Percentiles rank a stretch among this genome's conserved stretches.
phyloP scores from a whole-genome alignment of 768 basidiomycete genomes.

The Mycena crocata region DNA sequence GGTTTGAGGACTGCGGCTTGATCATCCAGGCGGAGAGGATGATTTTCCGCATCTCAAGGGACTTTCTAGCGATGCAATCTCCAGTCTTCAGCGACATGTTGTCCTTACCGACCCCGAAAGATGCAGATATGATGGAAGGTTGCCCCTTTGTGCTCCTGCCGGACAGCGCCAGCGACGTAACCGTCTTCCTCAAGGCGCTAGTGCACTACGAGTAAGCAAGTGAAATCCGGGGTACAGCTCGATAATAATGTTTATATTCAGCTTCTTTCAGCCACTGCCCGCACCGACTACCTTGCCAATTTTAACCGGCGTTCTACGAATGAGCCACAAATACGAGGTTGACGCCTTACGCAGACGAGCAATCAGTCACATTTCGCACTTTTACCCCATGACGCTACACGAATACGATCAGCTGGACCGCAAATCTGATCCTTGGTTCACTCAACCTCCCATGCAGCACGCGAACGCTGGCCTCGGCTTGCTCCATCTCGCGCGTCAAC shows the following conservation, averaged over 20 bases:
- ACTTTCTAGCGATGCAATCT: constrained; percentile 14
- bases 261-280: constrained; percentile 10
- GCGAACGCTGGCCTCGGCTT: not conserved
- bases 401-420: not conserved
- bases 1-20: constrained; percentile 15
- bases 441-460: not conserved
- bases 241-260: not conserved
- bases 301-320: constrained; percentile 8
- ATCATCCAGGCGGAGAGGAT: constrained; percentile 16
- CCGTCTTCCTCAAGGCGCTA: constrained; percentile 4
- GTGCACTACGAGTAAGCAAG: constrained; percentile 3
- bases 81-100: constrained; percentile 20
- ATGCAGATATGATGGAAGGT: constrained; percentile 14
- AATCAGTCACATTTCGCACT: not conserved
- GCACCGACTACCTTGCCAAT: not conserved
- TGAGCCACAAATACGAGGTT: constrained; percentile 27
- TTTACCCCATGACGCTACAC: not conserved
- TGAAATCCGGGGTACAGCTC: too few species aligned
- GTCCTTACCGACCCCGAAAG: constrained; percentile 4
- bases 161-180: not conserved
- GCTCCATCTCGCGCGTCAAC: not conserved
- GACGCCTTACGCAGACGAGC: constrained; percentile 10
- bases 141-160: constrained; percentile 26
- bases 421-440: not conserved
- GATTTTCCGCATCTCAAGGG: constrained; percentile 15